phyloP scores from a whole-genome alignment of 768 basidiomycete genomes.

The Phaeolepiota aurea region DNA sequence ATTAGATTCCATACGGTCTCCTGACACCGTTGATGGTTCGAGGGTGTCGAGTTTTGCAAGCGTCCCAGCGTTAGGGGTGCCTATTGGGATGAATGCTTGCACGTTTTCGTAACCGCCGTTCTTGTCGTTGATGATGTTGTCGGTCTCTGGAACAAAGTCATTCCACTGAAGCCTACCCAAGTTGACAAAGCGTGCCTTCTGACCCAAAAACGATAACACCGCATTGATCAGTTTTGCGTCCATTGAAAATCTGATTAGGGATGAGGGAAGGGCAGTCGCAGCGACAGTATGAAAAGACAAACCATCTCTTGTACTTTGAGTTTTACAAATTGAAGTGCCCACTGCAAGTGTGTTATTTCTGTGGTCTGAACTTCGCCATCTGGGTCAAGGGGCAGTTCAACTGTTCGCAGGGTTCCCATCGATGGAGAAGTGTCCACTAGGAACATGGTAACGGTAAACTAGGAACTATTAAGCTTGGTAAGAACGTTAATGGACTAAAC shows the following conservation, averaged over 20 bases:
- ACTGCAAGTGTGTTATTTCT: slow-evolving; percentile 73
- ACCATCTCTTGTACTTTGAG: slow-evolving; percentile 92
- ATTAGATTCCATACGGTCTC: slow-evolving; percentile 50
- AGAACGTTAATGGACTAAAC: slow-evolving; percentile 12
- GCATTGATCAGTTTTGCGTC: slow-evolving; percentile 89
- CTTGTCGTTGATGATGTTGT: slow-evolving; percentile 52
- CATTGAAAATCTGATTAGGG: slow-evolving; percentile 68
- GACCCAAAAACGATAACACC: slow-evolving; percentile 87
- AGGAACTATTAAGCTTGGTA: slow-evolving; percentile 6
- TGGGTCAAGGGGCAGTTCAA: slow-evolving; percentile 46
- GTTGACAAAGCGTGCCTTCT: slow-evolving; percentile 37
- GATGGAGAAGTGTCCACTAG: slow-evolving; percentile 82
- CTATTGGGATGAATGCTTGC: slow-evolving; percentile 60
- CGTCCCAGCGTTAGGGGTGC: slow-evolving; percentile 54
- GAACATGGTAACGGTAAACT: slow-evolving; percentile 88
- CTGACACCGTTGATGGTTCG: slow-evolving; percentile 42
- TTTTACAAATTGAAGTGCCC: slow-evolving; percentile 80
- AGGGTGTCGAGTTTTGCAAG: slow-evolving; percentile 60
- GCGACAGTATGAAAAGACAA: slow-evolving; percentile 5
- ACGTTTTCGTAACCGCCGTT: slow-evolving; percentile 72
- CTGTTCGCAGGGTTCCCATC: slow-evolving; percentile 60
- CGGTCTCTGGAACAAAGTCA: slow-evolving; percentile 37
- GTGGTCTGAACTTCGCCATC: slow-evolving; percentile 40
- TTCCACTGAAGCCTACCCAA: background rate
- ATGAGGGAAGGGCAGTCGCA: slow-evolving; percentile 2